Evolutionary conservation across 2,329 filamentous ascomycete genomes (phyloP).

Genomic region (Fusarium succisae): DNA sequence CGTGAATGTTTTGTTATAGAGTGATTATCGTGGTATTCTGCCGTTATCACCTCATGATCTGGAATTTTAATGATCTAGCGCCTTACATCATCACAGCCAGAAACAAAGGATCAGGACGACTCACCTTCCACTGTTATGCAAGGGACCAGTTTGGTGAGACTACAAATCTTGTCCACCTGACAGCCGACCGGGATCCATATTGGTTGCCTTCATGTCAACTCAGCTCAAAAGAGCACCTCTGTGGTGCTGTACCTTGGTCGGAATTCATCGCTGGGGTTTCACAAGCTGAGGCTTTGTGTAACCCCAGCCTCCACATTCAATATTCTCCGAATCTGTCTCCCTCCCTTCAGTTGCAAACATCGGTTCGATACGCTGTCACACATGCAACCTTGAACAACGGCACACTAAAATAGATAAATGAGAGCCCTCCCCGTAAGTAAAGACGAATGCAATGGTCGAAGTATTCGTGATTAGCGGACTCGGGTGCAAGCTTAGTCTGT

Average conservation of each 20-base stretch:
- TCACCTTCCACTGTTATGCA: constrained; percentile 27
- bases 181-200: constrained; percentile 18
- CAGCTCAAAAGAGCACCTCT: constrained; percentile 21
- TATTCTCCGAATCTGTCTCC: constrained; percentile 31
- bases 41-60: background rate
- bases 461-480: background rate
- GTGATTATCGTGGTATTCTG: background rate
- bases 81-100: constrained; percentile 8
- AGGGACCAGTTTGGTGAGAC: constrained; percentile 37
- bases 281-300: constrained; percentile 22
- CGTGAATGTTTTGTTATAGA: background rate
- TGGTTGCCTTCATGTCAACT: constrained; percentile 10
- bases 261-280: constrained; percentile 17
- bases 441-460: background rate
- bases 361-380: background rate
- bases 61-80: background rate
- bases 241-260: constrained; percentile 10
- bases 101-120: background rate
- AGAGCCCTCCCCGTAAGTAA: background rate
- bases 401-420: background rate
- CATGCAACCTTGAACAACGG: background rate
- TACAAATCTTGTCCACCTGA: constrained; percentile 19
- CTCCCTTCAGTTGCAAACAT: background rate
- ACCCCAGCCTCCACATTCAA: constrained; percentile 26
- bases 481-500: background rate